Evolutionary conservation across 148 eudicot species (phyloP).

Genomic region (Salicornia ramosissima): DNA sequence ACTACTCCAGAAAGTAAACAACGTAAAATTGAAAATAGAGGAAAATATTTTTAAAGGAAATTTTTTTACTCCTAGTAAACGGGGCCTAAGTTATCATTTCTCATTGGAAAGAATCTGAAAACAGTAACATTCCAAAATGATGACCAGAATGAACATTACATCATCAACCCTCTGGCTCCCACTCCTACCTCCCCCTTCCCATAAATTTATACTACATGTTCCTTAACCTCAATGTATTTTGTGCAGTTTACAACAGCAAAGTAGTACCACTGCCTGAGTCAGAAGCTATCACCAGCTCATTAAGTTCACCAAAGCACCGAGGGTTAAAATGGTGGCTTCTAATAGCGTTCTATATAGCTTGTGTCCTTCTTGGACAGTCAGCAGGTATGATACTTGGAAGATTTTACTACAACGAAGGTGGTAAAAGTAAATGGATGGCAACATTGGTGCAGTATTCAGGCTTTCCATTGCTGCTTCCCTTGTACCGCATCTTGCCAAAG

Average conservation of each 20-base stretch:
- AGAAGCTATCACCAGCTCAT: conserved; percentile 1
- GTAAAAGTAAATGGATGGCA: conserved; percentile 43
- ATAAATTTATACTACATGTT: conserved; percentile 1
- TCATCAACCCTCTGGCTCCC: too few species aligned
- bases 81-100: too few species aligned
- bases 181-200: too few species aligned
- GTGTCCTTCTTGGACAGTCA: conserved; percentile 40
- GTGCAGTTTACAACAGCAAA: conserved; percentile 1
- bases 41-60: too few species aligned
- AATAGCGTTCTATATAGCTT: conserved; percentile 24
- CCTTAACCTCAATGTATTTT: background rate
- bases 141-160: background rate
- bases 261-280: background rate
- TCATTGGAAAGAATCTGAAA: too few species aligned
- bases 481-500: conserved; percentile 22
- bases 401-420: conserved; percentile 41
- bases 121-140: background rate
- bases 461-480: conserved; percentile 42
- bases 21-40: too few species aligned
- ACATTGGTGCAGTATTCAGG: conserved; percentile 32
- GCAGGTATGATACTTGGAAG: conserved; percentile 36
- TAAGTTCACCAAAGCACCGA: background rate
- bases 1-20: too few species aligned
- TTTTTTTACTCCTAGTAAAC: too few species aligned
- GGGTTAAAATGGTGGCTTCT: conserved; percentile 34